A percentile compares a stretch with the other conserved stretches of the same genome.
phyloP scores from a whole-genome alignment of 495 filamentous ascomycete species.

The Schizothecium vesticola region DNA sequence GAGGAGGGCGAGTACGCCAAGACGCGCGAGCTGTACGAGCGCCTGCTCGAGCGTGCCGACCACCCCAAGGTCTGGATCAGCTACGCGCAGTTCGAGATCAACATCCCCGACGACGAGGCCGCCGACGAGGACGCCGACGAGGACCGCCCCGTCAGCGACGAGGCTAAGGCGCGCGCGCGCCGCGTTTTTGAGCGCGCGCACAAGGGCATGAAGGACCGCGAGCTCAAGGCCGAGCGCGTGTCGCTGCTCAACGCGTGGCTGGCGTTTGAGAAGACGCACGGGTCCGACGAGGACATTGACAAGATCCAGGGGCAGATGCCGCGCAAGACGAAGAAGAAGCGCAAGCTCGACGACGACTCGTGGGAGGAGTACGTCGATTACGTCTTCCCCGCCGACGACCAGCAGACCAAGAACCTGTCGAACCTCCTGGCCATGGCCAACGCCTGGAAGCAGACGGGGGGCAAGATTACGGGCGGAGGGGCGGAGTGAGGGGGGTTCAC shows the following conservation, averaged over 20 bases:
- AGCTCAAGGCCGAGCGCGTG: slow-evolving; percentile 89
- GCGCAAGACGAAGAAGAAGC: slow-evolving; percentile 84
- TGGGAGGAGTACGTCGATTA: slow-evolving; percentile 99
- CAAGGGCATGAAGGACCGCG: slow-evolving; percentile 84
- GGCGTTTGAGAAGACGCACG: slow-evolving; percentile 81
- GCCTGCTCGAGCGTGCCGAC: slow-evolving; percentile 84
- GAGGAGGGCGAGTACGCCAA: slow-evolving; percentile 83
- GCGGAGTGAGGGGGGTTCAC: neutral
- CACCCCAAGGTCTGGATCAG: slow-evolving; percentile 99
- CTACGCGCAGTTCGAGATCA: slow-evolving; percentile 95
- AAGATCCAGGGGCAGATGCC: slow-evolving; percentile 92
- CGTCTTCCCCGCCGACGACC: slow-evolving; percentile 94
- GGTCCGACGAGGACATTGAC: slow-evolving; percentile 68
- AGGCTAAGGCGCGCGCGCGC: slow-evolving; percentile 74
- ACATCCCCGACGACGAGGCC: slow-evolving; percentile 61
- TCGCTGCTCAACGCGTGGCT: slow-evolving; percentile 88
- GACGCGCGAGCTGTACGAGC: slow-evolving; percentile 80
- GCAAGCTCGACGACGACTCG: slow-evolving; percentile 87
- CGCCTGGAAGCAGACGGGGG: slow-evolving; percentile 73
- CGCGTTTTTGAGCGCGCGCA: slow-evolving; percentile 81
- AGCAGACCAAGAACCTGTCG: slow-evolving; percentile 75
- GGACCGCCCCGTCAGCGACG: slow-evolving; percentile 69
- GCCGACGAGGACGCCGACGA: slow-evolving; percentile 47
- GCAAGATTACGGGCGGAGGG: slow-evolving; percentile 20
- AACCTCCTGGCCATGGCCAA: slow-evolving; percentile 80